Percentiles rank a stretch among this genome's conserved stretches.
phyloP scores from a whole-genome alignment of 2,329 filamentous ascomycete species.

The Westerdykella sp. region DNA sequence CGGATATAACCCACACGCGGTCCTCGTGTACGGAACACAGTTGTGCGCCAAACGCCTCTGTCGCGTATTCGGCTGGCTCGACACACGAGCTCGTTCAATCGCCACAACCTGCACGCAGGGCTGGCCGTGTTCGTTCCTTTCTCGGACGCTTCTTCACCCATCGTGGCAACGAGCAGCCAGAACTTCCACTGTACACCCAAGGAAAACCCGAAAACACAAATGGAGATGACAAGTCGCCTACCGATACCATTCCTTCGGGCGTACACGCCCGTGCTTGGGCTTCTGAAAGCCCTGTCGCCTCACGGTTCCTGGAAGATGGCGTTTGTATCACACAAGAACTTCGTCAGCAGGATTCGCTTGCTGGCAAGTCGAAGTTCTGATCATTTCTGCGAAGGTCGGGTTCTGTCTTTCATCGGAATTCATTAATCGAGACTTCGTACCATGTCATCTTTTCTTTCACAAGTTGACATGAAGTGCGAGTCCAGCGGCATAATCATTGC shows the following conservation, averaged over 20 bases:
- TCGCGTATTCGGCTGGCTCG: slow-evolving; percentile 1
- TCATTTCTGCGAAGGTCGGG: no score
- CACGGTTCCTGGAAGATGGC: neutral
- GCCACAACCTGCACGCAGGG: neutral
- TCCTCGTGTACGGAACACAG: slow-evolving; percentile 6
- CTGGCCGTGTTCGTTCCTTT: slow-evolving; percentile 7
- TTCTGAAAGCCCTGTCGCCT: slow-evolving; percentile 4
- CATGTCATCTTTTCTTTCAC: no score
- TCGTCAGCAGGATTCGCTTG: no score
- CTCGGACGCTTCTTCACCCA: slow-evolving; percentile 17
- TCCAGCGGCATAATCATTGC: no score
- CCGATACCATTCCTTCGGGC: slow-evolving; percentile 4
- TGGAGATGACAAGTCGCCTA: slow-evolving; percentile 1
- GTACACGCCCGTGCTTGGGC: slow-evolving; percentile 23
- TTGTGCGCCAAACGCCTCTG: slow-evolving; percentile 8
- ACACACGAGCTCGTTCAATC: slow-evolving; percentile 6
- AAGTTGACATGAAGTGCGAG: no score
- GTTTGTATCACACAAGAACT: no score
- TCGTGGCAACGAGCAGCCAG: neutral
- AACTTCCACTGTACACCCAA: slow-evolving; percentile 18
- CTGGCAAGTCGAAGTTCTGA: no score
- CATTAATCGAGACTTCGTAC: no score
- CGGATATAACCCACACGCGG: slow-evolving; percentile 6
- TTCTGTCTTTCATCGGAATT: no score
- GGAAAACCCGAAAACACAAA: slow-evolving; percentile 4